Base-by-base conservation (phyloP, 2,329 filamentous ascomycete species). In the Hypomyces perniciosus region DNA sequence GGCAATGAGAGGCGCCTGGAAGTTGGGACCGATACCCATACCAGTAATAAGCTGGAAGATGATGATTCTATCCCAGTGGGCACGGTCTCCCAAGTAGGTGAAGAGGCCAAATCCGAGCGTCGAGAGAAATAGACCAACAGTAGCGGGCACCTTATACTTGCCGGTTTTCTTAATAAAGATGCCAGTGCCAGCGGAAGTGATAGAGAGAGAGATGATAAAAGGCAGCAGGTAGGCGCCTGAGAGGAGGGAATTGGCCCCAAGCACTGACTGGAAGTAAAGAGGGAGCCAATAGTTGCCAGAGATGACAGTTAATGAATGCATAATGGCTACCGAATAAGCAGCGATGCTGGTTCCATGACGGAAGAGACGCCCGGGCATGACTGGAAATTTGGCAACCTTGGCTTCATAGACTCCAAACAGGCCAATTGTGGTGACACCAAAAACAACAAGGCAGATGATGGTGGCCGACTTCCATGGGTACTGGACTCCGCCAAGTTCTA, bases 181-280 rank as follows among this genome's bases (percentile, higher is more conserved):
- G 30, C 83, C 83, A 0, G 77, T 78, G 3, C 62, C 60, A 5
- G 78, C 78, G 0, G 86, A 88, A 30, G 77, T 64, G 54, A 88
- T 56, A 0, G 86, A 88, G 4, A 89, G 71, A 2, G 83, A 76
- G 33, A 92, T 62, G 7, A 86, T 85, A 55, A 80, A 81, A 0
- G 88, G 85, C 10, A 93, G 74, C 10, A 90, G 67, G 61, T 89
- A 89, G 45, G 90, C 81, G 45, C 89, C 89, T 1, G 83, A 87
- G 29, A 86, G 71, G 35, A 91, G 78, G 0, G 88, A 85, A 0
- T 77, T 76, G 2, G 81, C 81, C 45, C 85, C 78, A 39, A 88
- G 75, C 46, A 88, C 83, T 46, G 84, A 79, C 68, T 95, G 89
- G 69, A 90, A 92, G 72, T 95, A 96, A 2, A 95, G 76, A 0